phyloP scores from a whole-genome alignment of 2,329 filamentous ascomycete genomes.

The Microdochium bolleyi region DNA sequence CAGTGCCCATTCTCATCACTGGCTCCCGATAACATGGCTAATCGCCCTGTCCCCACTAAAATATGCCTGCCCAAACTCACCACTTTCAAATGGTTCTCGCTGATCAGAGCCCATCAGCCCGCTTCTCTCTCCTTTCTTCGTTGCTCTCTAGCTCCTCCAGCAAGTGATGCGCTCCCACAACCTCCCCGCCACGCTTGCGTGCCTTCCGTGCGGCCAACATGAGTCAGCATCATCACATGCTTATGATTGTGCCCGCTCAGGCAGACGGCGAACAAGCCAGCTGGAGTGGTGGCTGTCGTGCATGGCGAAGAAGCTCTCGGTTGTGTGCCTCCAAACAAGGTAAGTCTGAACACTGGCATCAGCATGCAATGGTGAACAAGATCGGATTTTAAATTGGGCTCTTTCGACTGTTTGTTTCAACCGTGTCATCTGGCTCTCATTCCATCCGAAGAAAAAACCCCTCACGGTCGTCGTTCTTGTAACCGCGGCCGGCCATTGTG shows the following conservation, averaged over 20 bases:
- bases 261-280: too few relatives aligned
- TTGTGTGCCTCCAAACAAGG: neutral
- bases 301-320: too few relatives aligned
- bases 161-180: too few relatives aligned
- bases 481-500: neutral
- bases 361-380: neutral
- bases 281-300: too few relatives aligned
- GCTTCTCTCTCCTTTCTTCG: neutral
- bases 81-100: neutral
- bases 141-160: too few relatives aligned
- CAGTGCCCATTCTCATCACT: neutral
- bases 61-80: neutral
- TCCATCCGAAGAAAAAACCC: slow-evolving; percentile 27
- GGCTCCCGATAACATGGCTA: neutral
- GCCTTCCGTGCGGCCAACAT: too few relatives aligned
- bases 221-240: too few relatives aligned
- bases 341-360: neutral
- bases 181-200: too few relatives aligned
- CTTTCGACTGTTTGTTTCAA: slow-evolving; percentile 10
- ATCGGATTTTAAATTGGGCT: slow-evolving; percentile 19
- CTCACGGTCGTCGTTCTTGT: slow-evolving; percentile 1
- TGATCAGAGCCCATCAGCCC: neutral
- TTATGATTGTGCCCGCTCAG: too few relatives aligned
- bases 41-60: neutral
- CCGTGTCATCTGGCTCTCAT: slow-evolving; percentile 33